Conservation (phyloP, 805 yeast species). For the Lachancea meyersii region DNA sequence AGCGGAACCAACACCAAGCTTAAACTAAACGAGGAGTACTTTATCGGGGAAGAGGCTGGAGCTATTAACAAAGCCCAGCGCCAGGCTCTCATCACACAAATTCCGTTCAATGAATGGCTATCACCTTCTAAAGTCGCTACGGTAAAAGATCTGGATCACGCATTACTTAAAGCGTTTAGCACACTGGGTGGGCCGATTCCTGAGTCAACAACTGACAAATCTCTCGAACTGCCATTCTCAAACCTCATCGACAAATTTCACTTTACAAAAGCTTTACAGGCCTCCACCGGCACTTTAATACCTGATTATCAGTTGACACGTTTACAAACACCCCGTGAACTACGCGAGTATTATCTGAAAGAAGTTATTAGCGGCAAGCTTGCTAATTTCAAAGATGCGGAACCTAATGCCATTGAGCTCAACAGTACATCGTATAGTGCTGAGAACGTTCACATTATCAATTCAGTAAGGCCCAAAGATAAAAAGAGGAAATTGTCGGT, state of each 20-base stretch:
- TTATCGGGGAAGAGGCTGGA: conserved; percentile 28
- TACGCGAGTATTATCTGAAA: conserved; percentile 24
- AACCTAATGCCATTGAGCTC: conserved; percentile 70
- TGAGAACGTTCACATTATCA: conserved; percentile 50
- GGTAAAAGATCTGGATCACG: conserved; percentile 24
- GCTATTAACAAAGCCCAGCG: conserved; percentile 12
- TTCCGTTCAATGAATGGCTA: conserved; percentile 35
- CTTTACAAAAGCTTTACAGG: conserved; percentile 33
- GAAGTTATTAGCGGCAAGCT: conserved; percentile 31
- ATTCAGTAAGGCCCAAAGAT: conserved; percentile 42
- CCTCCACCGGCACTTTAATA: conserved; percentile 34
- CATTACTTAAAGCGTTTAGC: conserved; percentile 18
- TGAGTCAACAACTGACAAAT: conserved; percentile 13
- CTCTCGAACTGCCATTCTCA: conserved; percentile 19
- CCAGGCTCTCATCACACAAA: conserved; percentile 13
- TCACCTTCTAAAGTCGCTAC: conserved; percentile 20
- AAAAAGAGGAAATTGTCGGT: conserved; percentile 42
- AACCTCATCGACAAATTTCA: conserved; percentile 34
- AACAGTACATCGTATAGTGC: conserved; percentile 49
- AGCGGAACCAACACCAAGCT: conserved; percentile 16
- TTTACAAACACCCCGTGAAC: conserved; percentile 25
- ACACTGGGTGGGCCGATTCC: neutral
- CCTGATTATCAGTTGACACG: conserved; percentile 36
- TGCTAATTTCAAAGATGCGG: conserved; percentile 48
- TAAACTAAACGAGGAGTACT: conserved; percentile 27